Base-by-base conservation (phyloP, 345 rosid genomes). In the Barbarea vulgaris region DNA sequence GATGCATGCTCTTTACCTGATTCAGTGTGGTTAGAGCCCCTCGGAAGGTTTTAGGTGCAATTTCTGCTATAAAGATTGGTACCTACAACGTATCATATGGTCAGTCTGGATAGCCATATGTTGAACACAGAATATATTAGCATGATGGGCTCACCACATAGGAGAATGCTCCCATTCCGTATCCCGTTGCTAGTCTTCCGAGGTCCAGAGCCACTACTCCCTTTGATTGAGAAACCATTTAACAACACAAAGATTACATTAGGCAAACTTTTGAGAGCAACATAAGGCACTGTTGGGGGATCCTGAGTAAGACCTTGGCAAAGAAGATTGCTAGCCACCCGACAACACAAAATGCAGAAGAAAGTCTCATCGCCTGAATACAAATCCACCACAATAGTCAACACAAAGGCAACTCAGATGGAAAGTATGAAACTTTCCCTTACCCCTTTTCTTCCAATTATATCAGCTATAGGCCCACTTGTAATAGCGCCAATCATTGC, bases 401-500 rank as follows among this genome's bases (percentile, higher is more conserved):
- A 21, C 53, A 25, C 3, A 34, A 70, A 53, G 18, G 34, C 50
- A 22, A 27, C 24, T 46, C 18, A 46, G 54, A 53, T 14, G 33
- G 37, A 46, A 69, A 14, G 52, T 39, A 41, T 14, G 18, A 24
- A 39, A 46, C 17, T 19, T 51, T 39, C 34, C 44, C 86, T 77
- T 80, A 91, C 98, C 89, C 95, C 85, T 75, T 93, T 93, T 27
- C 98, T 88, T 54, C 98, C 96, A n/a, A 86, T 5, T 50, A 80
- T 74, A 82, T 93, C 97, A 56, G 96, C 95, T 15, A 93, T 89
- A 4, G 84, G 89, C 9, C 98, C 96, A 53, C 91, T 84, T 12
- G 95, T 88, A 79, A 89, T 87, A 34, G 98, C 98, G 6, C 98
- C 98, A 37, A 91, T 86, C 98, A 93, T 93, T 67, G 98, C 98